phyloP scores from a whole-genome alignment of 306 rosid species.

The Prunus kanzakura region DNA sequence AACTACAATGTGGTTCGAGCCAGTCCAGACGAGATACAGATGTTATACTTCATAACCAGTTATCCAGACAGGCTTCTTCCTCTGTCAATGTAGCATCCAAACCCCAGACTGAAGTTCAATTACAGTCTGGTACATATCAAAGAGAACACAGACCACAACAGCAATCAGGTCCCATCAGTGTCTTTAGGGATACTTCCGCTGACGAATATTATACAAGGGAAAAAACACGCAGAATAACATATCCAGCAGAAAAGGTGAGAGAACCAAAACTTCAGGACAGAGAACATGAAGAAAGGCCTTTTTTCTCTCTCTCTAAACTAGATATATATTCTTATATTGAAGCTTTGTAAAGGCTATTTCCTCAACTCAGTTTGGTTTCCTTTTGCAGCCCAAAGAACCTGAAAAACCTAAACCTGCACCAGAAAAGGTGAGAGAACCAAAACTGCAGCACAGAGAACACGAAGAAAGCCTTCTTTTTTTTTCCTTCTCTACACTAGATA shows the following conservation, averaged over 20 bases:
- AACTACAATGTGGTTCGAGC: conserved; percentile 11
- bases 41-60: neutral
- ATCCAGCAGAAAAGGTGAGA: neutral
- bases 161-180: conserved; percentile 16
- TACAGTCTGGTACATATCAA: neutral
- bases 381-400: conserved; percentile 37
- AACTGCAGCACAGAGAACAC: too few species aligned
- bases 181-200: neutral
- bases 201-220: neutral
- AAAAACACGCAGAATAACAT: neutral
- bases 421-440: neutral
- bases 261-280: neutral
- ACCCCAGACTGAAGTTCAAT: neutral
- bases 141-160: conserved; percentile 9
- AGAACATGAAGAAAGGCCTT: neutral
- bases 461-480: too few species aligned
- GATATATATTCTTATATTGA: neutral
- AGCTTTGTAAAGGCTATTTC: neutral
- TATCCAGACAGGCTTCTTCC: conserved; percentile 15
- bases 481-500: neutral
- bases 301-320: conserved; percentile 6
- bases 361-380: conserved; percentile 18
- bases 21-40: neutral
- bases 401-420: neutral
- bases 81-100: conserved; percentile 19